phyloP scores from a whole-genome alignment of 2,329 filamentous ascomycete species.

The Diaporthe humulicola region DNA sequence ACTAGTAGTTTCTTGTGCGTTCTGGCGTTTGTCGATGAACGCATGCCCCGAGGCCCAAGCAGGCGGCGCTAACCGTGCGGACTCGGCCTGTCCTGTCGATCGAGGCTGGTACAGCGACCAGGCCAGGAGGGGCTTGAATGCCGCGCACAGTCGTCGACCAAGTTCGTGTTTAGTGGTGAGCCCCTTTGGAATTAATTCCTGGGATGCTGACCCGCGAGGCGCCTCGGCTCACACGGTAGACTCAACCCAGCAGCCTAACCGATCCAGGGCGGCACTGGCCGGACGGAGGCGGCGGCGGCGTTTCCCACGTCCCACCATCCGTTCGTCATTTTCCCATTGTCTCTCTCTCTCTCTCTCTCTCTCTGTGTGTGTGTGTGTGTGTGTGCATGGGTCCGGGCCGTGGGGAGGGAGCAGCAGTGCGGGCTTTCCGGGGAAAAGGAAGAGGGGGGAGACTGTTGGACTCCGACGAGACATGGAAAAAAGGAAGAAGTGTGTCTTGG shows the following conservation, averaged over 20 bases:
- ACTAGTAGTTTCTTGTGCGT: constrained; percentile 35
- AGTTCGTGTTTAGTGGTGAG: constrained; percentile 5
- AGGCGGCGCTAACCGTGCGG: constrained; percentile 34
- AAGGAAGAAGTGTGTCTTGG: constrained; percentile 21
- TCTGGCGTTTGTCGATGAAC: constrained; percentile 35
- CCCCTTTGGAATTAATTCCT: constrained; percentile 17
- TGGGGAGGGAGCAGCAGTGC: constrained; percentile 3
- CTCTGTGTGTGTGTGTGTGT: no score
- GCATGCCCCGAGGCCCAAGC: constrained; percentile 33
- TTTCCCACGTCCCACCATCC: background rate
- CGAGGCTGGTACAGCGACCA: background rate
- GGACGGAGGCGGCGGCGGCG: constrained; percentile 1
- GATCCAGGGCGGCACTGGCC: background rate
- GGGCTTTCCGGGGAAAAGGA: constrained; percentile 6
- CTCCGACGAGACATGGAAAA: constrained; percentile 14
- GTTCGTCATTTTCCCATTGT: constrained; percentile 8
- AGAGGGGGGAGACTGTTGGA: background rate
- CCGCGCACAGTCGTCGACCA: constrained; percentile 24
- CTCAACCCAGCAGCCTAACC: background rate
- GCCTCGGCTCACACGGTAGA: background rate
- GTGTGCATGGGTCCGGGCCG: constrained; percentile 10
- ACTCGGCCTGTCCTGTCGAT: constrained; percentile 3
- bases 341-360: background rate
- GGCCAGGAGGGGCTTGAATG: constrained; percentile 16
- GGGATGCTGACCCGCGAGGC: background rate